Evolutionary conservation across 1,284 basidiomycete species (phyloP).

Genomic region (Mycosarcoma maydis): DNA sequence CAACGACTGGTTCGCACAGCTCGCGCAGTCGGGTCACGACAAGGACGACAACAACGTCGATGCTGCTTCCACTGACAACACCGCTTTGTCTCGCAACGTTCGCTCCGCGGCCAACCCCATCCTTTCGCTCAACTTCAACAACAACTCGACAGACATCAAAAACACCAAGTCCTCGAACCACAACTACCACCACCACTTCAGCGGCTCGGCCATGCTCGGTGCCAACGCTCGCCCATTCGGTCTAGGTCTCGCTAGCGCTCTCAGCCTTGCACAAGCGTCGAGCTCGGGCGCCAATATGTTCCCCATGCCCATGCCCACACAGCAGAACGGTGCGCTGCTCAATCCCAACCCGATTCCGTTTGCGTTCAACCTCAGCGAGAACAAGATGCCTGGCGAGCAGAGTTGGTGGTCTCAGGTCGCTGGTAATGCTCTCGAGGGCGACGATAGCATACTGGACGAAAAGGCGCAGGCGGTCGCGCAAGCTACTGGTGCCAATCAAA

Average conservation of each 20-base stretch:
- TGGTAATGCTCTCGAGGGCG: slow-evolving; percentile 45
- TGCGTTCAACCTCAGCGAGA: slow-evolving; percentile 59
- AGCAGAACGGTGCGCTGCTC: slow-evolving; percentile 60
- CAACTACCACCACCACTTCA: slow-evolving; percentile 13
- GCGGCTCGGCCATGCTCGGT: slow-evolving; percentile 51
- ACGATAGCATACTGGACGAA: slow-evolving; percentile 55
- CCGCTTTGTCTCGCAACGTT: slow-evolving; percentile 4
- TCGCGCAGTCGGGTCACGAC: slow-evolving; percentile 48
- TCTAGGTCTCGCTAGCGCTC: slow-evolving; percentile 29
- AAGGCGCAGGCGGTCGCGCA: slow-evolving; percentile 59
- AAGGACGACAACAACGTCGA: slow-evolving; percentile 34
- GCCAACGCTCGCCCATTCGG: slow-evolving; percentile 44
- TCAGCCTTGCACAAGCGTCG: slow-evolving; percentile 26
- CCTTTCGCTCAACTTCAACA: slow-evolving; percentile 39
- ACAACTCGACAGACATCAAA: slow-evolving; percentile 5
- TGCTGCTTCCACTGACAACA: not conserved
- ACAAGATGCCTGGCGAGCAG: slow-evolving; percentile 48
- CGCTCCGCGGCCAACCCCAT: slow-evolving; percentile 34
- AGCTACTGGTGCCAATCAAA: slow-evolving; percentile 32
- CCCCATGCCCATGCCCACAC: slow-evolving; percentile 56
- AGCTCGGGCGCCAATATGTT: slow-evolving; percentile 38
- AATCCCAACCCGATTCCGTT: slow-evolving; percentile 64
- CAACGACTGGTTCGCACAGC: slow-evolving; percentile 50
- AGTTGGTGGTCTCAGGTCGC: slow-evolving; percentile 60
- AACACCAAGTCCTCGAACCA: slow-evolving; percentile 12